Evolutionary conservation across 2,329 filamentous ascomycete species (phyloP).

Genomic region (Phaeosphaeriaceae sp.): DNA sequence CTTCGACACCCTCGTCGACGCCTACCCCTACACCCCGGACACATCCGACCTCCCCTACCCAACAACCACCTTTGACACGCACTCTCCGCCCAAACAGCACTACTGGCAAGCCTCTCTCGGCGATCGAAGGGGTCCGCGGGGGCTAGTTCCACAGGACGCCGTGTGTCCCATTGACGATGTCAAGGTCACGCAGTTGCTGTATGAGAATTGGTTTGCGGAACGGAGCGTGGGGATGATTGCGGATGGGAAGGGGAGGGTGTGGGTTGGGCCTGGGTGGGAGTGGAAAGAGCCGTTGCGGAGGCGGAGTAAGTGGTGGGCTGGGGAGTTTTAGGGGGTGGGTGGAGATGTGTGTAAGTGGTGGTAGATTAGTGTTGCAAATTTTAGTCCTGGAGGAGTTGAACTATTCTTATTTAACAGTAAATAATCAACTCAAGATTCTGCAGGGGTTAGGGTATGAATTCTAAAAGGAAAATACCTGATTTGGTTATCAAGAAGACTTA

Average conservation of each 20-base stretch:
- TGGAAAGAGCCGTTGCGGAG: slow-evolving; percentile 1
- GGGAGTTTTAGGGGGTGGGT: slow-evolving; percentile 1
- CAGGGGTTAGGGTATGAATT: too few species aligned
- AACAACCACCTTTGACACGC: slow-evolving; percentile 1
- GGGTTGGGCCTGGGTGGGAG: slow-evolving; percentile 4
- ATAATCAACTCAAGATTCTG: too few species aligned
- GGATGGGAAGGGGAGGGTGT: background rate
- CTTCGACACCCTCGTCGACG: slow-evolving; percentile 4
- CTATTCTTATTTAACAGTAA: too few species aligned
- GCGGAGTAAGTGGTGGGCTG: slow-evolving; percentile 5
- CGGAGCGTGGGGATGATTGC: background rate
- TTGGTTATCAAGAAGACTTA: too few species aligned
- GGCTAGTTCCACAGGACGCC: background rate
- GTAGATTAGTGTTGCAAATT: too few species aligned
- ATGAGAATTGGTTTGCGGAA: slow-evolving; percentile 1
- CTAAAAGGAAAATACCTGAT: too few species aligned
- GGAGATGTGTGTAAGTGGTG: too few species aligned
- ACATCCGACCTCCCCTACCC: background rate
- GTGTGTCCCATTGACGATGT: slow-evolving; percentile 1
- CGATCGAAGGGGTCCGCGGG: slow-evolving; percentile 1
- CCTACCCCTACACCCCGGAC: background rate
- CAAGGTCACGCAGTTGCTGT: background rate
- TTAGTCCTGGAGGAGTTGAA: too few species aligned
- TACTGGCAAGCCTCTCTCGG: slow-evolving; percentile 4
- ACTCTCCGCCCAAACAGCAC: background rate